phyloP scores from a whole-genome alignment of 1,139 yeast species.

The Blastobotrys raffinosifermentans region DNA sequence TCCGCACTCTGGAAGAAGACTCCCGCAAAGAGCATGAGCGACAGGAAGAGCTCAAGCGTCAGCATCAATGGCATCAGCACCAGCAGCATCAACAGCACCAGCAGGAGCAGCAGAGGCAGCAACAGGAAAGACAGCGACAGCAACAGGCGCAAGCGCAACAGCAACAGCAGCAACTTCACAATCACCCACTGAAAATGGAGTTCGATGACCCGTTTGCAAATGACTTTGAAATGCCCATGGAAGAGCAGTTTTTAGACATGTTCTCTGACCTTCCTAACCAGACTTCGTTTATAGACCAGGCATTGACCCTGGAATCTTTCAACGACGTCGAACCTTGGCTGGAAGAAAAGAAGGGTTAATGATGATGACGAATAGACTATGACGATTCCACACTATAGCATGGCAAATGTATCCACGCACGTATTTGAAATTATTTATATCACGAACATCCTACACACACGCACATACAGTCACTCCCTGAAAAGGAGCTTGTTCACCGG shows the following conservation, averaged over 20 bases:
- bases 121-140: background rate
- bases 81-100: slow-evolving; percentile 4
- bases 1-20: slow-evolving; percentile 24
- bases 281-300: slow-evolving; percentile 33
- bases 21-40: slow-evolving; percentile 2
- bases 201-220: background rate
- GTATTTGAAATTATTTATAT: too few relatives aligned
- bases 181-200: background rate
- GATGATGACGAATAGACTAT: background rate
- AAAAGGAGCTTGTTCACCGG: too few relatives aligned
- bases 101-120: slow-evolving; percentile 7
- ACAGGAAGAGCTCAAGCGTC: slow-evolving; percentile 8
- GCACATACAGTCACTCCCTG: too few relatives aligned
- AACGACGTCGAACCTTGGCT: slow-evolving; percentile 25
- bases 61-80: slow-evolving; percentile 6
- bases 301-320: slow-evolving; percentile 26
- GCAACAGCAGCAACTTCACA: background rate
- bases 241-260: slow-evolving; percentile 30
- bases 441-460: too few relatives aligned
- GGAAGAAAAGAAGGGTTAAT: slow-evolving; percentile 17
- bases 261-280: slow-evolving; percentile 34
- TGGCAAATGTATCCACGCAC: background rate
- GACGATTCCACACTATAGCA: too few relatives aligned
- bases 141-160: slow-evolving; percentile 1
- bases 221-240: slow-evolving; percentile 16